Evolutionary conservation across 2,329 filamentous ascomycete species (phyloP), one percentile per base, ranked within the genome.

Genomic region (Aspergillus latus): DNA sequence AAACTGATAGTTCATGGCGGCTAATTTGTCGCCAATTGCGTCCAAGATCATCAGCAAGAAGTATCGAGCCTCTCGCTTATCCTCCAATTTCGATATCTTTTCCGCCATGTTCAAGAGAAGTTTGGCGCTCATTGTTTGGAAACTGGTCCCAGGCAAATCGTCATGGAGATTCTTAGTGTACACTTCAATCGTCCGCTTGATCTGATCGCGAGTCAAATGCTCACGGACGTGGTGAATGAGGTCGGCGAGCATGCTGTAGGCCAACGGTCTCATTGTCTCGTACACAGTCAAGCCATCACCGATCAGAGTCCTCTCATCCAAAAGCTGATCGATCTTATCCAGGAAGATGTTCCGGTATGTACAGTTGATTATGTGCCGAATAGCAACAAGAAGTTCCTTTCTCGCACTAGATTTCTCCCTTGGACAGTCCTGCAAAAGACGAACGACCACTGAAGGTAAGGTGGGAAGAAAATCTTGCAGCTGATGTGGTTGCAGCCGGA

Each of bases 71-170:
- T 99, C 93, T 43, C 88, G 86, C 76, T 97, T 99, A 70, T 96
- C 90, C 16, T 89, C 88, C 65, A 99, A 83, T 72, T 93, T 96
- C 1, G 92, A 90, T 68, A 99, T 99, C 71, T 91, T 96, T 68
- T 99, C 95, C 0, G 93, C 94, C 91, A 99, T 95, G 72, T 99
- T 99, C 10, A 99, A 80, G 0, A 99, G 80, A 2, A 99, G 80
- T 73, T 97, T 99, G 0, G 94, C 95, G 66, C 94, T 97, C 94
- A 99, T 99, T 0, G 94, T 99, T 74, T 99, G 95, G 70, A 99
- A 99, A 73, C 93, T 99, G 0, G 95, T 97, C 7, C 95, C 95
- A 0, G 94, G 95, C 61, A 96, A 96, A 61, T 90, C 91, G 72
- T 97, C 94, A 68, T 96, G 92, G 21, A 99, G 79, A 67, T 97